A percentile compares a stretch with the other conserved stretches of the same genome.
These are phyloP conservation scores for Castanea crenata DNA, from an alignment of 306 rosid genomes.

Conservation along the genomic window DNA sequence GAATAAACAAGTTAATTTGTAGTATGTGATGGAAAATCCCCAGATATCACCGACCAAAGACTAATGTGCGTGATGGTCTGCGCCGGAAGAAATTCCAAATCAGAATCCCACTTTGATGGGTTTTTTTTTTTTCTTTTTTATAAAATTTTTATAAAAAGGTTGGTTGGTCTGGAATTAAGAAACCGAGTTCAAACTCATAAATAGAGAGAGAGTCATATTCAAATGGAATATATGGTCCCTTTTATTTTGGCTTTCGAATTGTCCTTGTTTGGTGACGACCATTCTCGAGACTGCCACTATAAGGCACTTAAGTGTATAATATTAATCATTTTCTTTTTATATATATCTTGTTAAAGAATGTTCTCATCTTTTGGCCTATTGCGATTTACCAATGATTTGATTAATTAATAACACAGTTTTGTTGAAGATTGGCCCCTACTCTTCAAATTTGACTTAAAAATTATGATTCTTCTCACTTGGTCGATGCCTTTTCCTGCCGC, in stretches of 20 bases:
- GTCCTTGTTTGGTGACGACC: constrained; percentile 18
- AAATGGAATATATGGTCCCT: constrained; percentile 21
- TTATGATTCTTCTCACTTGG: no score
- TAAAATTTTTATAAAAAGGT: neutral
- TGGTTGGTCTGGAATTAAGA: constrained; percentile 25
- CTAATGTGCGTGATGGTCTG: constrained; percentile 32
- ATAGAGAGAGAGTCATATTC: neutral
- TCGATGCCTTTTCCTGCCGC: no score
- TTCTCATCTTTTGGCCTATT: neutral
- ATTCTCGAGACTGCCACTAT: constrained; percentile 39
- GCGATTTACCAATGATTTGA: no score
- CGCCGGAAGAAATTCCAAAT: constrained; percentile 24
- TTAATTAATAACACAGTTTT: no score
- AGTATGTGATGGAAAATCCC: no score
- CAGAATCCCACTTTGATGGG: neutral
- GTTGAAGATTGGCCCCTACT: no score
- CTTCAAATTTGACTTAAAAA: no score
- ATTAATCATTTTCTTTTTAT: neutral
- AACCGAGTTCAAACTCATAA: constrained; percentile 4
- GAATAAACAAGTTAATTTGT: neutral
- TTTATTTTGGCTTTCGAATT: constrained; percentile 18
- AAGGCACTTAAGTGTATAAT: no score
- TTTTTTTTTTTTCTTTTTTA: no score
- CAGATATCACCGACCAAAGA: constrained; percentile 18
- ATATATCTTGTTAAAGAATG: no score